Percentiles rank a stretch among this genome's conserved stretches.
phyloP scores from a whole-genome alignment of 495 filamentous ascomycete species.

The Penicillium lagena region DNA sequence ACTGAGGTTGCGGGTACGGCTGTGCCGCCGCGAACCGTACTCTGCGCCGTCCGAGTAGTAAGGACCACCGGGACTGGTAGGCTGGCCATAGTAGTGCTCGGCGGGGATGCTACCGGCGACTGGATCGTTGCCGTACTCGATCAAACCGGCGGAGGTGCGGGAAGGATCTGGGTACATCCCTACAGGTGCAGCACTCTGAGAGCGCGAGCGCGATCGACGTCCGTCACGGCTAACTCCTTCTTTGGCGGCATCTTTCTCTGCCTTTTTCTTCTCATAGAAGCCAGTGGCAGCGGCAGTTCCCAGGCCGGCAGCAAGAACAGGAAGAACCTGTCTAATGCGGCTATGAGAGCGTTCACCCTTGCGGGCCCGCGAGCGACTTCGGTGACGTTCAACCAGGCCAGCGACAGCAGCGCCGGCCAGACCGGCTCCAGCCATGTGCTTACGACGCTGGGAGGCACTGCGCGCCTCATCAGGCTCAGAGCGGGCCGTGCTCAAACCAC shows the following conservation, averaged over 20 bases:
- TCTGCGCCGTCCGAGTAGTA: conserved; percentile 40
- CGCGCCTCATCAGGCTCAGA: conserved; percentile 34
- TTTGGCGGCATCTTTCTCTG: conserved; percentile 52
- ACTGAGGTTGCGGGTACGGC: conserved; percentile 30
- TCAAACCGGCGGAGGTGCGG: conserved; percentile 58
- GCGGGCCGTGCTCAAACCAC: conserved; percentile 41
- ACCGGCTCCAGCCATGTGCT: conserved; percentile 70
- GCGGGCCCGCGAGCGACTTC: conserved; percentile 63
- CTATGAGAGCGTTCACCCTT: conserved; percentile 50
- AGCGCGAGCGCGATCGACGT: conserved; percentile 48
- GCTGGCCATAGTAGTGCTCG: conserved; percentile 46
- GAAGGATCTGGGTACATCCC: conserved; percentile 50
- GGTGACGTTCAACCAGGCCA: conserved; percentile 66
- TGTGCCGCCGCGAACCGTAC: conserved; percentile 22
- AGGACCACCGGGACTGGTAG: conserved; percentile 24
- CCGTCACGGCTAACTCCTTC: conserved; percentile 37
- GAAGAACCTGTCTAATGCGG: conserved; percentile 52
- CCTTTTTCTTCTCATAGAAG: conserved; percentile 72
- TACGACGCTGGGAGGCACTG: conserved; percentile 56
- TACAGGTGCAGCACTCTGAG: conserved; percentile 48
- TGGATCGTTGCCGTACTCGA: conserved; percentile 72
- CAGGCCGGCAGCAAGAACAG: conserved; percentile 67
- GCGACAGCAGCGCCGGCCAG: conserved; percentile 72
- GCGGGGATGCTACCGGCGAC: conserved; percentile 46
- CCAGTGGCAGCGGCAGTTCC: conserved; percentile 75